Percentiles rank a stretch among this genome's conserved stretches.
Evolutionary conservation across 805 yeast genomes (phyloP).

Genomic region (Clavispora asparagi): DNA sequence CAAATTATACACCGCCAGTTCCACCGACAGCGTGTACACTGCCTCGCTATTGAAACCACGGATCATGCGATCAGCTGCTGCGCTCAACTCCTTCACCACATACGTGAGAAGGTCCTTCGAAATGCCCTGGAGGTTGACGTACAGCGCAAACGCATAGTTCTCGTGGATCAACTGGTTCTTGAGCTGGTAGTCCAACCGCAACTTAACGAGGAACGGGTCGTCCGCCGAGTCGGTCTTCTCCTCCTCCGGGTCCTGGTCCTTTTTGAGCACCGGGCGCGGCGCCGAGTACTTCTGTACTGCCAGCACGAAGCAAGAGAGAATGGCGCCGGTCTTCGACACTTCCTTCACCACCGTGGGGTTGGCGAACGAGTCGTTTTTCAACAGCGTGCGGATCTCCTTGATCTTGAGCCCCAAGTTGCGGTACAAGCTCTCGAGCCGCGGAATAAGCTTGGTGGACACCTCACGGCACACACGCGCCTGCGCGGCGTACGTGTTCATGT

Average conservation of each 20-base stretch:
- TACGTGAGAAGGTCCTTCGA: slow-evolving; percentile 33
- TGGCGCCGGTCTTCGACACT: slow-evolving; percentile 56
- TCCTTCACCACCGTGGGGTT: slow-evolving; percentile 31
- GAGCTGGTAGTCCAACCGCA: slow-evolving; percentile 35
- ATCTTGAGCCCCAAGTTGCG: slow-evolving; percentile 33
- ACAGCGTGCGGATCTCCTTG: slow-evolving; percentile 35
- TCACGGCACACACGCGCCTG: slow-evolving; percentile 29
- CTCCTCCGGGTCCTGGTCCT: slow-evolving; percentile 18
- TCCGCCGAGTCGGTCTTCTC: slow-evolving; percentile 25
- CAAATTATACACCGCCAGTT: slow-evolving; percentile 15
- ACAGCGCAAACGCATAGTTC: slow-evolving; percentile 38
- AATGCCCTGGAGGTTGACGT: slow-evolving; percentile 37
- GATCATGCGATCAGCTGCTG: slow-evolving; percentile 29
- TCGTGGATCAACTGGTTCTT: slow-evolving; percentile 38
- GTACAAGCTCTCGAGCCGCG: slow-evolving; percentile 31
- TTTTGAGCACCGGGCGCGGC: slow-evolving; percentile 27
- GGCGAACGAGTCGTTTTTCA: slow-evolving; percentile 39
- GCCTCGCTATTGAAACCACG: slow-evolving; percentile 22
- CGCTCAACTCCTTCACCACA: slow-evolving; percentile 32
- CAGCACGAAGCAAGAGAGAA: slow-evolving; percentile 32
- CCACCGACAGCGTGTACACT: slow-evolving; percentile 13
- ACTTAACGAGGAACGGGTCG: slow-evolving; percentile 39
- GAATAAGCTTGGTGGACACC: slow-evolving; percentile 27
- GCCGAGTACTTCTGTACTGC: slow-evolving; percentile 30
- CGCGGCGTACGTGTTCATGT: slow-evolving; percentile 21